These are phyloP conservation scores for Termitomyces sp. DNA, from an alignment of 768 basidiomycete species.

Conservation along the genomic window DNA sequence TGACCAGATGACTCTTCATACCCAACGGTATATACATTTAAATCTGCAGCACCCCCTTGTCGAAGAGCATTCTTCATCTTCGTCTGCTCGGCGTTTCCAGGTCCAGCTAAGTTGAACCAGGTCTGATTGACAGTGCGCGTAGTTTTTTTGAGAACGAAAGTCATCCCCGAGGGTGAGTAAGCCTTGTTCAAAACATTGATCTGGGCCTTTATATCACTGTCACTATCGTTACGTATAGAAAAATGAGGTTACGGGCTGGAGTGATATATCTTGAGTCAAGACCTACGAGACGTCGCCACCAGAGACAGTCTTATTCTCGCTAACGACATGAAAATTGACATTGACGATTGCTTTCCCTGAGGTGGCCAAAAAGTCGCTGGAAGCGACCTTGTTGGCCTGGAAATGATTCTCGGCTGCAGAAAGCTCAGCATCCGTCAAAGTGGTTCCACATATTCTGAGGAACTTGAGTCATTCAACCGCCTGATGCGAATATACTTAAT, in stretches of 20 bases:
- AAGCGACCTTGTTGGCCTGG: slow-evolving; percentile 8
- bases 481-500: too few species aligned
- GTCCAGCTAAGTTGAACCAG: slow-evolving; percentile 46
- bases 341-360: slow-evolving; percentile 11
- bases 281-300: slow-evolving; percentile 40
- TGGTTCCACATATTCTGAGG: background rate
- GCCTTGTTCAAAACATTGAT: slow-evolving; percentile 37
- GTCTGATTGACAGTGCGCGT: slow-evolving; percentile 37
- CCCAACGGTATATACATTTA: slow-evolving; percentile 53
- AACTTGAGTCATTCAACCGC: background rate
- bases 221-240: slow-evolving; percentile 27
- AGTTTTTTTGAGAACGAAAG: slow-evolving; percentile 35
- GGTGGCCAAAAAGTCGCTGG: background rate
- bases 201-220: slow-evolving; percentile 5
- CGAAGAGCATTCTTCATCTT: slow-evolving; percentile 44
- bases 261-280: background rate
- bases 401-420: slow-evolving; percentile 15
- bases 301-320: slow-evolving; percentile 19
- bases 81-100: slow-evolving; percentile 29
- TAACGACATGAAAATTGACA: slow-evolving; percentile 28
- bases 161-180: slow-evolving; percentile 30
- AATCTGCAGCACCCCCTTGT: slow-evolving; percentile 29
- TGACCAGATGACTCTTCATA: slow-evolving; percentile 15
- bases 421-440: slow-evolving; percentile 2
- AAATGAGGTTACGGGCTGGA: slow-evolving; percentile 9